Percentiles rank a stretch among this genome's conserved stretches.
phyloP scores from a whole-genome alignment of 495 filamentous ascomycete species.

The Glonium stellatum region DNA sequence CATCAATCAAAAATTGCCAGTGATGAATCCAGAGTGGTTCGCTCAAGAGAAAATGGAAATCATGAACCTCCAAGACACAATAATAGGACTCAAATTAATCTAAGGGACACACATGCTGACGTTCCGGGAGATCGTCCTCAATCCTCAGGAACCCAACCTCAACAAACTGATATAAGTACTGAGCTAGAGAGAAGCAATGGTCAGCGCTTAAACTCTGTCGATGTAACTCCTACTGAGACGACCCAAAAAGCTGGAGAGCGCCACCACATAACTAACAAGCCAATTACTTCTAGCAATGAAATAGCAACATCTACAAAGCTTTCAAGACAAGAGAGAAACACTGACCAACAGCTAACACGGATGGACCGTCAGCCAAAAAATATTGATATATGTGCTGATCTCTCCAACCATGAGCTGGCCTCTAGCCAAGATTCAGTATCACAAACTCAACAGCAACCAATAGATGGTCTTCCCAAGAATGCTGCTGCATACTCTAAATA shows the following conservation, averaged over 20 bases:
- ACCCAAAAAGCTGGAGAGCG: neutral
- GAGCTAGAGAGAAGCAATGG: neutral
- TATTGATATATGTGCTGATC: neutral
- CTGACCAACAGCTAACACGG: neutral
- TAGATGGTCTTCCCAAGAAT: neutral
- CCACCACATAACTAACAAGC: neutral
- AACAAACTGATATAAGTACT: neutral
- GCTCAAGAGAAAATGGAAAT: neutral
- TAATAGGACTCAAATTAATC: neutral
- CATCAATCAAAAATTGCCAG: neutral
- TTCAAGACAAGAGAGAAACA: neutral
- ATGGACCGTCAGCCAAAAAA: neutral
- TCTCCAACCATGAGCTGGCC: neutral
- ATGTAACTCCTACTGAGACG: neutral
- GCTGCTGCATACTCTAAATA: conserved; percentile 16
- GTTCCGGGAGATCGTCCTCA: neutral
- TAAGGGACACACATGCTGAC: conserved; percentile 1
- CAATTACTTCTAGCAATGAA: conserved; percentile 1
- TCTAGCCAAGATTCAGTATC: neutral
- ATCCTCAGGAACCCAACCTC: neutral
- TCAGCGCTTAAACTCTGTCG: neutral
- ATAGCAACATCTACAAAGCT: neutral
- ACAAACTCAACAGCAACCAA: neutral
- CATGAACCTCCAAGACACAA: neutral
- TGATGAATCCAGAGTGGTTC: neutral